Percentiles rank a stretch among this genome's conserved stretches.
These are phyloP conservation scores for Deakozyma indianensis DNA, from an alignment of 805 yeast genomes.

Conservation along the genomic window DNA sequence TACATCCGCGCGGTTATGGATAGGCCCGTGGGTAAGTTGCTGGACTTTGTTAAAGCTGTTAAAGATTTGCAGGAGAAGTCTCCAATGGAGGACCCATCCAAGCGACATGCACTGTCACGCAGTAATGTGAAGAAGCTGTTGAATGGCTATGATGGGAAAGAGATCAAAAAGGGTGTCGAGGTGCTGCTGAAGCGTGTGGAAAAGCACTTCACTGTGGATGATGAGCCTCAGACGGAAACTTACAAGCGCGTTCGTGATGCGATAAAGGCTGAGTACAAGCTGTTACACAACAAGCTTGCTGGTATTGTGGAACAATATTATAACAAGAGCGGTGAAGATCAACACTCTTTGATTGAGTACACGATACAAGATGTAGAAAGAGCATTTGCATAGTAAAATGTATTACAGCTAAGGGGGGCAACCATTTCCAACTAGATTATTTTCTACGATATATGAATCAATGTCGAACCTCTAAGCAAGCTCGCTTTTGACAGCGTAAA, in stretches of 20 bases:
- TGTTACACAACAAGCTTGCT: conserved; percentile 38
- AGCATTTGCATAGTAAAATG: conserved; percentile 25
- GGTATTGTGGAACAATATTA: conserved; percentile 40
- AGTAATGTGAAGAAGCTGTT: conserved; percentile 37
- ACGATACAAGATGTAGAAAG: conserved; percentile 42
- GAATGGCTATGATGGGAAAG: conserved; percentile 40
- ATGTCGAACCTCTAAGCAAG: no score
- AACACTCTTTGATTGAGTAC: conserved; percentile 36
- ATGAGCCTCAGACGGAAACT: conserved; percentile 4
- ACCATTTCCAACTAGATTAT: neutral
- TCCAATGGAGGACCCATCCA: conserved; percentile 30
- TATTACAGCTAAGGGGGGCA: neutral
- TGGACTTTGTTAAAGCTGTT: conserved; percentile 50
- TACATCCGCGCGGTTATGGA: conserved; percentile 36
- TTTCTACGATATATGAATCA: no score
- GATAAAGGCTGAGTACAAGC: conserved; percentile 45
- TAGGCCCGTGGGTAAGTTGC: conserved; percentile 51
- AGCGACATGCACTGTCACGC: conserved; percentile 27
- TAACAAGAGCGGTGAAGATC: conserved; percentile 18
- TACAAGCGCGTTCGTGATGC: conserved; percentile 40
- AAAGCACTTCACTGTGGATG: conserved; percentile 29
- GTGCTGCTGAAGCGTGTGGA: conserved; percentile 43
- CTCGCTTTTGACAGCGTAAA: no score
- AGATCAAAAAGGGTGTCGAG: conserved; percentile 38
- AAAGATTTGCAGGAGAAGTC: conserved; percentile 33